Evolutionary conservation across 495 filamentous ascomycete species (phyloP).

Genomic region (Aspergillus cavernicola): DNA sequence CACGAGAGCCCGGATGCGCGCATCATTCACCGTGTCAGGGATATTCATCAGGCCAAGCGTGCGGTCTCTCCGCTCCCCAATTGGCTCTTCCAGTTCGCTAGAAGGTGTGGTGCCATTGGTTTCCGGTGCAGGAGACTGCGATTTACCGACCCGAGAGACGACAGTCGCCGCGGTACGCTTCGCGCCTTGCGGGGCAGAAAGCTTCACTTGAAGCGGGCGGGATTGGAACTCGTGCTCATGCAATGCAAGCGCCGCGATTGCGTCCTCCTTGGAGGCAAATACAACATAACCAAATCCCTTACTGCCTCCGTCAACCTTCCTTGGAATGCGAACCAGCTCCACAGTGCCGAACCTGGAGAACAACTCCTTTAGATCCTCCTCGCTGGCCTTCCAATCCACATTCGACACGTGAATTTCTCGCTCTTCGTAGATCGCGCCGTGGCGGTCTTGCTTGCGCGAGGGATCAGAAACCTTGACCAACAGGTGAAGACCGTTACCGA

Average conservation of each 20-base stretch:
- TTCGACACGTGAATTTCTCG: constrained; percentile 83
- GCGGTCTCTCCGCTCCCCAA: constrained; percentile 45
- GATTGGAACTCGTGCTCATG: constrained; percentile 67
- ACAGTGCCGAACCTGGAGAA: constrained; percentile 76
- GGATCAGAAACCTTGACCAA: constrained; percentile 83
- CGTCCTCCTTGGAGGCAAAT: constrained; percentile 70
- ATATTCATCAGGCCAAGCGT: constrained; percentile 57
- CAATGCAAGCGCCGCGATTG: constrained; percentile 63
- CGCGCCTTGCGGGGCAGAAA: constrained; percentile 46
- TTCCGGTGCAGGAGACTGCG: constrained; percentile 36
- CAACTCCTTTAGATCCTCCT: constrained; percentile 62
- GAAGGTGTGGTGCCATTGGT: constrained; percentile 26
- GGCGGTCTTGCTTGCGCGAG: constrained; percentile 66
- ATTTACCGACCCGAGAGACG: constrained; percentile 33
- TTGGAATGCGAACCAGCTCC: constrained; percentile 61
- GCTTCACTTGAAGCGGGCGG: constrained; percentile 65
- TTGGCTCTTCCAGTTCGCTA: constrained; percentile 25
- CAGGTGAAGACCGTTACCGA: constrained; percentile 64
- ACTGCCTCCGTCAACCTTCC: constrained; percentile 58
- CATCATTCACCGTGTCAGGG: constrained; percentile 64
- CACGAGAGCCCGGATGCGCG: constrained; percentile 55
- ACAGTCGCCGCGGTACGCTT: constrained; percentile 46
- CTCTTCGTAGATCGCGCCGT: constrained; percentile 77
- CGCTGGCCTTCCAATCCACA: constrained; percentile 60
- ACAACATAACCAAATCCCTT: constrained; percentile 75